Evolutionary conservation across 106 monocot genomes (phyloP).

Genomic region (Dendrobium huoshanense): DNA sequence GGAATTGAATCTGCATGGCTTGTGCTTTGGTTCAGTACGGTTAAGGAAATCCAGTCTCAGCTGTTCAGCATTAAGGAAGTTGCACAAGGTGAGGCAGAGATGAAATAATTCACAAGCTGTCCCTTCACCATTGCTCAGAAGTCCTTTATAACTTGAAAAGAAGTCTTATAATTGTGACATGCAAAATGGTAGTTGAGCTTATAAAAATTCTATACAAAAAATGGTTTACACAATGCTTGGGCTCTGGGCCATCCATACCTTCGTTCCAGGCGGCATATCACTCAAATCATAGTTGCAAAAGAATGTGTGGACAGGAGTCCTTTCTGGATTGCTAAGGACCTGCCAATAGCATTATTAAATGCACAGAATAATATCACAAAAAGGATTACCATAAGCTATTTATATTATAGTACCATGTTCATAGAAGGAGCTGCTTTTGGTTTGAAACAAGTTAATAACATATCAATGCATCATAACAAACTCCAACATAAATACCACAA

Average conservation of each 20-base stretch:
- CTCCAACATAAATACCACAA: background rate
- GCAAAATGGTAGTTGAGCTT: background rate
- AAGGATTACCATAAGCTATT: background rate
- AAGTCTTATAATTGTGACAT: background rate
- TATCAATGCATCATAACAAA: background rate
- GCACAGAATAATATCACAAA: background rate
- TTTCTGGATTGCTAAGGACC: constrained; percentile 97
- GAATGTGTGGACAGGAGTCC: constrained; percentile 91
- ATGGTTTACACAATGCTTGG: background rate
- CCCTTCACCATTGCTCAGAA: background rate
- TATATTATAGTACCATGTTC: background rate
- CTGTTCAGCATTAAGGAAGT: background rate
- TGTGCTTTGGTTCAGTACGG: background rate
- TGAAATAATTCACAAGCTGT: background rate
- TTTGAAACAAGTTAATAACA: background rate
- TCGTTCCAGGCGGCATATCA: constrained; percentile 96
- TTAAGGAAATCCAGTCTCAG: background rate
- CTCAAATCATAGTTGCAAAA: constrained; percentile 93
- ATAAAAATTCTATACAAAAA: background rate
- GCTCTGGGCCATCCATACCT: constrained; percentile 35
- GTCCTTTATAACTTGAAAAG: background rate
- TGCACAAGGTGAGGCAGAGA: background rate
- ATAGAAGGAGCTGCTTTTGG: background rate
- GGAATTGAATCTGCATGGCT: background rate
- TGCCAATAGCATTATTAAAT: constrained; percentile 14